phyloP scores from a whole-genome alignment of 2,329 filamentous ascomycete species.

The Penicillium brevicompactum region DNA sequence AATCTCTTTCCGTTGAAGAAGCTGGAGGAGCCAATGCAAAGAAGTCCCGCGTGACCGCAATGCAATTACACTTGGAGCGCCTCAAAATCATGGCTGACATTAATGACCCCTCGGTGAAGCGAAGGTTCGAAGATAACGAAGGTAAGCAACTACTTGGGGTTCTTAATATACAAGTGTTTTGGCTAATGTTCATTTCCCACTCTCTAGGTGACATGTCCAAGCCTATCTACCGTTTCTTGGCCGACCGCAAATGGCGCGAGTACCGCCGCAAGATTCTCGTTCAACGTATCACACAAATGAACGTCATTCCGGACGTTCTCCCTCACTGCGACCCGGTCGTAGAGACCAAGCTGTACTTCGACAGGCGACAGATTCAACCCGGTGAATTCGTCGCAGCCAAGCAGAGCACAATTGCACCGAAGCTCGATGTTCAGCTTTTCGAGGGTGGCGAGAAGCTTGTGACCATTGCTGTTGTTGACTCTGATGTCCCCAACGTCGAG shows the following conservation, averaged over 20 bases:
- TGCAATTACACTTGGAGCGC: slow-evolving; percentile 72
- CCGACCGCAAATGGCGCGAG: slow-evolving; percentile 82
- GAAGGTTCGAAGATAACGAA: slow-evolving; percentile 86
- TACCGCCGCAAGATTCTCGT: slow-evolving; percentile 77
- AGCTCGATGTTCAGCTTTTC: slow-evolving; percentile 82
- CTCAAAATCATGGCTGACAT: slow-evolving; percentile 90
- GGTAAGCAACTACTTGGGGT: slow-evolving; percentile 56
- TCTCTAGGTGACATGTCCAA: slow-evolving; percentile 87
- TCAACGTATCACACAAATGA: slow-evolving; percentile 85
- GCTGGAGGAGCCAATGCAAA: slow-evolving; percentile 67
- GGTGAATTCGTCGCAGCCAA: slow-evolving; percentile 77
- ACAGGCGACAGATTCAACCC: slow-evolving; percentile 67
- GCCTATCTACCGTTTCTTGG: slow-evolving; percentile 90
- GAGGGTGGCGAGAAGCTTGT: slow-evolving; percentile 78
- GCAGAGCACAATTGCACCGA: slow-evolving; percentile 72
- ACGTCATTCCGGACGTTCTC: slow-evolving; percentile 84
- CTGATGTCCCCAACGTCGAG: slow-evolving; percentile 81
- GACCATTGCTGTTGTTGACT: slow-evolving; percentile 81
- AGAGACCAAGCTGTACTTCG: slow-evolving; percentile 82
- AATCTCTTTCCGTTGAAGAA: slow-evolving; percentile 59
- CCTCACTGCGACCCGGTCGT: slow-evolving; percentile 75
- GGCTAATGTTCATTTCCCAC: slow-evolving; percentile 22
- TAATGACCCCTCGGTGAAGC: slow-evolving; percentile 92
- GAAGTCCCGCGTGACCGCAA: slow-evolving; percentile 66
- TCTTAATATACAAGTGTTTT: neutral